phyloP scores from a whole-genome alignment of 1,284 basidiomycete genomes.

The Fomes fomentarius region DNA sequence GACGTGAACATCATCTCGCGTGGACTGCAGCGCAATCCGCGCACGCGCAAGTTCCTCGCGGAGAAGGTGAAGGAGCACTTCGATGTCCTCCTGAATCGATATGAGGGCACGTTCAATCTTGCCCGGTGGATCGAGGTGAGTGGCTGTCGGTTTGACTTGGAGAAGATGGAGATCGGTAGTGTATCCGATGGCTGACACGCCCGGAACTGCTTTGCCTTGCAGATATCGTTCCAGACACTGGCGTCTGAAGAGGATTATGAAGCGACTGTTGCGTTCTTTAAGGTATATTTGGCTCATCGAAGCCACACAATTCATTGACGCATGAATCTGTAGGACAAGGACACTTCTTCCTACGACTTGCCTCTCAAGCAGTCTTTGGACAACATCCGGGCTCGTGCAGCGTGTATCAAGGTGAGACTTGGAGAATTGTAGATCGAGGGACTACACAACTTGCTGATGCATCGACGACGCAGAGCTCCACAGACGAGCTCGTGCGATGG shows the following conservation, averaged over 20 bases:
- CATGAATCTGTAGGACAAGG: slow-evolving; percentile 2
- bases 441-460: too few relatives aligned
- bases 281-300: too few relatives aligned
- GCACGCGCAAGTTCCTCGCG: slow-evolving; percentile 43
- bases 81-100: slow-evolving; percentile 71
- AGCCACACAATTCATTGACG: too few relatives aligned
- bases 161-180: background rate
- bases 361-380: slow-evolving; percentile 6
- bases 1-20: slow-evolving; percentile 61
- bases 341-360: slow-evolving; percentile 3
- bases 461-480: too few relatives aligned
- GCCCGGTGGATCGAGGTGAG: slow-evolving; percentile 12
- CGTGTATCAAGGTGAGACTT: slow-evolving; percentile 9
- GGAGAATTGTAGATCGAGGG: too few relatives aligned
- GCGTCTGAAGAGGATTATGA: slow-evolving; percentile 74
- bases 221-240: slow-evolving; percentile 65
- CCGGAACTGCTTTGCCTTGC: too few relatives aligned
- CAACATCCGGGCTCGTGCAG: slow-evolving; percentile 5
- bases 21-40: slow-evolving; percentile 46
- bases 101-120: slow-evolving; percentile 65
- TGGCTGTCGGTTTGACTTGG: background rate
- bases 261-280: slow-evolving; percentile 69
- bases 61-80: slow-evolving; percentile 61
- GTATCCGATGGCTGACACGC: too few relatives aligned
- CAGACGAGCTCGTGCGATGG: too few relatives aligned